Evolutionary conservation across 2,329 filamentous ascomycete genomes (phyloP).

Genomic region (Apiospora pterosperma): DNA sequence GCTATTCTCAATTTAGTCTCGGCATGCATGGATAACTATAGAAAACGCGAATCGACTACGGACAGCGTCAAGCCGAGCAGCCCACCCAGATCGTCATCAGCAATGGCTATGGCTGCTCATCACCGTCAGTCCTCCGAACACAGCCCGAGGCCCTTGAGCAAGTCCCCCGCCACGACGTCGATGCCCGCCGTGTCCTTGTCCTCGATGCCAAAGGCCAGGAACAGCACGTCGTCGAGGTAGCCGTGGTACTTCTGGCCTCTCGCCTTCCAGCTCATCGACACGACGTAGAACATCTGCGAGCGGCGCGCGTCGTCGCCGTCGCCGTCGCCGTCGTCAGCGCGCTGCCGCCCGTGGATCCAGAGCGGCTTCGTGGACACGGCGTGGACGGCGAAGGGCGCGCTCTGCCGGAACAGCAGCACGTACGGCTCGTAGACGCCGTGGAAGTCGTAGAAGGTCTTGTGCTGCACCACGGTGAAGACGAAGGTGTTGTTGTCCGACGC

Average conservation of each 20-base stretch:
- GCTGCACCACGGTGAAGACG: slow-evolving; percentile 51
- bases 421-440: slow-evolving; percentile 56
- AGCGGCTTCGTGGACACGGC: slow-evolving; percentile 47
- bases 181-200: slow-evolving; percentile 46
- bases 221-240: slow-evolving; percentile 51
- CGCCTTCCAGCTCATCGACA: slow-evolving; percentile 52
- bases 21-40: too few species aligned
- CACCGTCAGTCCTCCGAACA: slow-evolving; percentile 21
- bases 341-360: slow-evolving; percentile 47
- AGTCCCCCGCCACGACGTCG: slow-evolving; percentile 46
- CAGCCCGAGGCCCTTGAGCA: slow-evolving; percentile 39
- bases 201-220: slow-evolving; percentile 55
- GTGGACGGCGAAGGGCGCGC: slow-evolving; percentile 46
- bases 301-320: slow-evolving; percentile 7
- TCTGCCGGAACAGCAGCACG: slow-evolving; percentile 45
- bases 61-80: too few species aligned
- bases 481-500: slow-evolving; percentile 47
- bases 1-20: too few species aligned
- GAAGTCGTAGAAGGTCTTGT: slow-evolving; percentile 46
- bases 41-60: too few species aligned
- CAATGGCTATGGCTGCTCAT: too few species aligned
- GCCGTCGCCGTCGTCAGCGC: slow-evolving; percentile 20
- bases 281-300: slow-evolving; percentile 57
- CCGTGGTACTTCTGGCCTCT: slow-evolving; percentile 49
- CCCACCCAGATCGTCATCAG: too few species aligned